phyloP scores from a whole-genome alignment of 1,139 yeast species.

The Nakaseomyces bracarensis region DNA sequence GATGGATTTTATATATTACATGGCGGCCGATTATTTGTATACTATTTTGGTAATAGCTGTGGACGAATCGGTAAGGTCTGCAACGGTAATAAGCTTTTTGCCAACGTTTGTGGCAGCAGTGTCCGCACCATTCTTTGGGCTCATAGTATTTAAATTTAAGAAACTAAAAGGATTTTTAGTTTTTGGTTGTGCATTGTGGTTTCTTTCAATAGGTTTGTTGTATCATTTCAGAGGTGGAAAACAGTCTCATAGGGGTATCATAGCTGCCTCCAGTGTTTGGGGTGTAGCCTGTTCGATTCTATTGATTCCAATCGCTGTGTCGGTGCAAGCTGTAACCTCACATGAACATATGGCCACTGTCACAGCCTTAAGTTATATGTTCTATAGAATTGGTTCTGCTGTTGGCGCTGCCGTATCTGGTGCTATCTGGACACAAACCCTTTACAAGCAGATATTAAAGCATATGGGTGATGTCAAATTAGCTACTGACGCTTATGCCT shows the following conservation, averaged over 20 bases:
- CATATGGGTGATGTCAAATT: constrained; percentile 28
- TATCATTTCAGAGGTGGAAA: constrained; percentile 49
- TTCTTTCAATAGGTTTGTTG: constrained; percentile 51
- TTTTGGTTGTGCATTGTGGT: constrained; percentile 48
- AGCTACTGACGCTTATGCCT: constrained; percentile 44
- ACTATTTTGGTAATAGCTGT: constrained; percentile 58
- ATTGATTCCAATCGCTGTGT: constrained; percentile 58
- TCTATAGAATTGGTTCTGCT: constrained; percentile 55
- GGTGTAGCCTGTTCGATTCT: constrained; percentile 71
- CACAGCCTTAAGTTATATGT: constrained; percentile 46
- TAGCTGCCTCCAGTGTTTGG: constrained; percentile 56
- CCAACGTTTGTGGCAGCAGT: constrained; percentile 60
- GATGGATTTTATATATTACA: constrained; percentile 48
- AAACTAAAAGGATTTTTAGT: constrained; percentile 54
- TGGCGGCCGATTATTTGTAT: constrained; percentile 63
- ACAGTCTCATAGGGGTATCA: constrained; percentile 46
- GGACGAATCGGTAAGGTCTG: constrained; percentile 48
- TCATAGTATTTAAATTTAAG: constrained; percentile 43
- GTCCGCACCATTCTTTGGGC: constrained; percentile 52
- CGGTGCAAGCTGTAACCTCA: constrained; percentile 54
- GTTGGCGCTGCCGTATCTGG: constrained; percentile 44
- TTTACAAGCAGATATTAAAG: constrained; percentile 32
- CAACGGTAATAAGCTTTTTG: constrained; percentile 56
- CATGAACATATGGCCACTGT: constrained; percentile 62
- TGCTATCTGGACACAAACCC: constrained; percentile 53